Evolutionary conservation across 2,329 filamentous ascomycete species (phyloP).

Genomic region (Parastagonospora avenae): DNA sequence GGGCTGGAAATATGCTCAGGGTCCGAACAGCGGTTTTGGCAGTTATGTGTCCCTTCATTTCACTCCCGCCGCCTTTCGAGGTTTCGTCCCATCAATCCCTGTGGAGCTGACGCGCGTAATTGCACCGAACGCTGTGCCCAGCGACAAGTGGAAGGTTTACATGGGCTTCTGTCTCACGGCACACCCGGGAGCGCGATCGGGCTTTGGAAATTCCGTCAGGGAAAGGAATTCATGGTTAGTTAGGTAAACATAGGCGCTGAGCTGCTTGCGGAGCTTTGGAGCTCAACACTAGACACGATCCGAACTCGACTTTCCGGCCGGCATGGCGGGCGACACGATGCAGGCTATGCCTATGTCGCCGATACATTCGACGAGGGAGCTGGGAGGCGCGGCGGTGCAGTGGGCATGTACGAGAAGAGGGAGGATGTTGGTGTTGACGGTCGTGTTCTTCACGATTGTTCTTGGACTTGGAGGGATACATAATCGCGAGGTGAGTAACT

Average conservation of each 20-base stretch:
- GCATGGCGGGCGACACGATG: conserved; percentile 31
- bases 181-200: too few species aligned
- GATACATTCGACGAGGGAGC: conserved; percentile 23
- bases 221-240: too few species aligned
- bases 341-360: conserved; percentile 33
- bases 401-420: conserved; percentile 40
- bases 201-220: too few species aligned
- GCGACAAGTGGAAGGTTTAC: too few species aligned
- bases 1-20: too few species aligned
- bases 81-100: not conserved
- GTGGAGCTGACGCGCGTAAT: conserved; percentile 5
- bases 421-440: conserved; percentile 27
- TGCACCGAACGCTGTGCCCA: too few species aligned
- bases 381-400: conserved; percentile 34
- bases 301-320: not conserved
- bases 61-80: not conserved
- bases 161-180: too few species aligned
- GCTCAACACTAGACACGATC: too few species aligned
- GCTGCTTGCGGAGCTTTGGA: too few species aligned
- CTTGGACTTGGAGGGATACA: conserved; percentile 25
- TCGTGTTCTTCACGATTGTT: conserved; percentile 23
- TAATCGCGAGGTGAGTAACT: conserved; percentile 23
- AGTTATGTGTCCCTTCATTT: too few species aligned
- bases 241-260: too few species aligned
- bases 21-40: too few species aligned